Evolutionary conservation across 1,284 basidiomycete genomes (phyloP).

Genomic region (Apiotrichum domesticum): DNA sequence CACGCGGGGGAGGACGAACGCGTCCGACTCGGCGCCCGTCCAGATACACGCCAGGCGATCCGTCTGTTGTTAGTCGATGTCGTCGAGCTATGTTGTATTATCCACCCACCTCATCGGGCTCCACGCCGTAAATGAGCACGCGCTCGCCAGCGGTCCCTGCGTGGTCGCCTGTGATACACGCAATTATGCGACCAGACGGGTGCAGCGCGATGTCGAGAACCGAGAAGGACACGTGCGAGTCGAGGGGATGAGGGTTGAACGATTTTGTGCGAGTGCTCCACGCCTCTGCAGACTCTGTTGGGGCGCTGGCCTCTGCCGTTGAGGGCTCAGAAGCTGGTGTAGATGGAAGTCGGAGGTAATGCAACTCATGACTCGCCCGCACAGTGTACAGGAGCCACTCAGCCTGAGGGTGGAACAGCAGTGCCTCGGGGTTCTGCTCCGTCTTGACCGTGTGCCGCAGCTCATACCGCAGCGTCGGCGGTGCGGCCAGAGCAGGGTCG

Average conservation of each 20-base stretch:
- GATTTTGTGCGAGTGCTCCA: conserved; percentile 29
- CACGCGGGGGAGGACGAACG: conserved; percentile 46
- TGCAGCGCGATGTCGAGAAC: conserved; percentile 55
- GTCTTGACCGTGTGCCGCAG: conserved; percentile 26
- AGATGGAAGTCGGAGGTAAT: conserved; percentile 25
- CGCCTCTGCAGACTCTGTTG: no score
- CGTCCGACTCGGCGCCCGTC: conserved; percentile 40
- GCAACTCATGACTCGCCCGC: conserved; percentile 33
- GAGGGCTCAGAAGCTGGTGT: no score
- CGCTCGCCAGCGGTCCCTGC: conserved; percentile 33
- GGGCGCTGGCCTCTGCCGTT: neutral
- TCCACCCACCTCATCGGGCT: conserved; percentile 23
- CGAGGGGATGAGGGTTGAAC: conserved; percentile 44
- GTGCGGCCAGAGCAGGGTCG: conserved; percentile 30
- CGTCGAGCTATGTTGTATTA: neutral
- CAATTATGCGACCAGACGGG: conserved; percentile 39
- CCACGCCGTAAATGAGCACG: conserved; percentile 24
- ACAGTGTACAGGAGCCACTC: conserved; percentile 38
- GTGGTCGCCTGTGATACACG: conserved; percentile 46
- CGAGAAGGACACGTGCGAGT: conserved; percentile 51
- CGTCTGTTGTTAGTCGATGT: conserved; percentile 15
- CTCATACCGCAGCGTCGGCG: conserved; percentile 32
- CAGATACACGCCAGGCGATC: conserved; percentile 40
- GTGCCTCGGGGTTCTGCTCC: conserved; percentile 42
- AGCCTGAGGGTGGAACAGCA: conserved; percentile 33